Base-by-base conservation (phyloP, 768 basidiomycete species). In the Lactarius hengduanensis region DNA sequence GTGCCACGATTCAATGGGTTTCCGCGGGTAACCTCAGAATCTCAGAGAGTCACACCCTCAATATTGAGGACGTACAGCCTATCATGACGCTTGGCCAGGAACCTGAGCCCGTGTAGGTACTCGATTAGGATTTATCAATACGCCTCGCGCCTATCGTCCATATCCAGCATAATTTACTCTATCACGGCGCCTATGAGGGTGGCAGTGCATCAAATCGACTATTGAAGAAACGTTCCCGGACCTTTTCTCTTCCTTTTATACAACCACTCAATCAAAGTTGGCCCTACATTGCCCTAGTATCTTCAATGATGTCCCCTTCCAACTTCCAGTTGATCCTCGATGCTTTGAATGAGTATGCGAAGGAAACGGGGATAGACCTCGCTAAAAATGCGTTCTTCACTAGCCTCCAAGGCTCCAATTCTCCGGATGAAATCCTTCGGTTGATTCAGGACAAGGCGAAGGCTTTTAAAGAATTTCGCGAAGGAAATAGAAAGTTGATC, bases 321-420 rank as follows among this genome's bases (percentile, higher is more conserved):
- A 57, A 26, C 40, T 62, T 62, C n/a, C 50, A 18, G 36, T 8
- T 2, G 4, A 62, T 67, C 15, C 15, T 60, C 28, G 28, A 16
- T 3, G 61, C 61, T 7, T 38, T 67, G 26, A 7, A 38, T 6
- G 50, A 54, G 8, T 67, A 67, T 16, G 43, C 41, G 1, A 56
- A 63, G 43, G 45, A 67, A n/a, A 67, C 66, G 3, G 58, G 58
- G 9, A 30, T 63, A 55, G 43, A 67, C 57, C 62, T 67, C 26
- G 1, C 53, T 3, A 40, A 56, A 18, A 34, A 63, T 45, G 58
- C 59, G 6, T 63, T 56, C 11, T 50, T 20, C 26, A 22, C 30
- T 7, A 30, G 26, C 16, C 34, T 67, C 9, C 57, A 63, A 45
- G 8, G 10, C 22, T 59, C 26, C 20, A 3, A 45, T 18, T 67